A percentile compares a stretch with the other conserved stretches of the same genome.
phyloP scores from a whole-genome alignment of 2,329 filamentous ascomycete genomes.

The Falciphora oryzae region DNA sequence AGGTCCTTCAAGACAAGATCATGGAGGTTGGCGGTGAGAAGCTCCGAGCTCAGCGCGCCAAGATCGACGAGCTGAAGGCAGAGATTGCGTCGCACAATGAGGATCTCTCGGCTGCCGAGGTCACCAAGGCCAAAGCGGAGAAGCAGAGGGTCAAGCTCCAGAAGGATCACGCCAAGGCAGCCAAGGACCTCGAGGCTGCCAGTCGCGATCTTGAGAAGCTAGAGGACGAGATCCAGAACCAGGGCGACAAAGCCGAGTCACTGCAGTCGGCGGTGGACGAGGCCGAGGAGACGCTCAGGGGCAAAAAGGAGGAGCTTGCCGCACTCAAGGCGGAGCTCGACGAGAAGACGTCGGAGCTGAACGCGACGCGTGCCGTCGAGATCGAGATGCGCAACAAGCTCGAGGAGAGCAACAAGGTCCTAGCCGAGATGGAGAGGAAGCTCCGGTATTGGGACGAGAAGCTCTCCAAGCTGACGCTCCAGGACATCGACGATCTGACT shows the following conservation, averaged over 20 bases:
- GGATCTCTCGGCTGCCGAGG: conserved; percentile 77
- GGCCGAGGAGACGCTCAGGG: conserved; percentile 69
- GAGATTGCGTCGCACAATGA: conserved; percentile 77
- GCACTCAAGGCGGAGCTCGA: conserved; percentile 81
- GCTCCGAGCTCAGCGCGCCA: conserved; percentile 81
- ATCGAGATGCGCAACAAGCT: conserved; percentile 99
- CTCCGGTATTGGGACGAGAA: conserved; percentile 87
- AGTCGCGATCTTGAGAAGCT: conserved; percentile 69
- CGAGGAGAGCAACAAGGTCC: conserved; percentile 88
- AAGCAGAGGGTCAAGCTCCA: conserved; percentile 86
- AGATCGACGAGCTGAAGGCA: conserved; percentile 83
- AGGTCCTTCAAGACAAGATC: conserved; percentile 88
- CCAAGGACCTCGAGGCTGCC: conserved; percentile 70
- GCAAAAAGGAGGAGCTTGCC: conserved; percentile 75
- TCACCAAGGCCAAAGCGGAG: conserved; percentile 85
- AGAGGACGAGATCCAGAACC: conserved; percentile 70
- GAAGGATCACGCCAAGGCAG: conserved; percentile 73
- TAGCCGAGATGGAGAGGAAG: conserved; percentile 80
- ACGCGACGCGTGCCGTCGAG: conserved; percentile 80
- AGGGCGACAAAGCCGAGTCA: conserved; percentile 68
- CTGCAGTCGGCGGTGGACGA: conserved; percentile 71
- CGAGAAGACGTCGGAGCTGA: conserved; percentile 76
- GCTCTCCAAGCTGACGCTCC: conserved; percentile 72
- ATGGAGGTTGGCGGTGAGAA: conserved; percentile 97
- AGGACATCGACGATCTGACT: conserved; percentile 67